Conservation (phyloP, 345 rosid species). For the Boechera retrofracta region DNA sequence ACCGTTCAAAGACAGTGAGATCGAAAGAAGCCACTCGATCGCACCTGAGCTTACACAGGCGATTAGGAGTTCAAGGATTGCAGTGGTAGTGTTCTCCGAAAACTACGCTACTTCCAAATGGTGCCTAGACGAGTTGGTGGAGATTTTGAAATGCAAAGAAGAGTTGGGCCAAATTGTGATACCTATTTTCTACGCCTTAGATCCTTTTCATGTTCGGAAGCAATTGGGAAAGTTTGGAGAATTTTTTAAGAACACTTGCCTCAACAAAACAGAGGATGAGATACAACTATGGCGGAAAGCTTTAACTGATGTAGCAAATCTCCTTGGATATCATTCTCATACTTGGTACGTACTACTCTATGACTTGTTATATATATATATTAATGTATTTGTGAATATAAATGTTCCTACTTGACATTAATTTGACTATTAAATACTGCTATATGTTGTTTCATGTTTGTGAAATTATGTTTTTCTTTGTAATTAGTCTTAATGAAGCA, state of each 20-base stretch:
- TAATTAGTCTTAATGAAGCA: background rate
- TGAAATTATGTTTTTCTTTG: background rate
- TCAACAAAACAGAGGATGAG: background rate
- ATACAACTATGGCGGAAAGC: background rate
- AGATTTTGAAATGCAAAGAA: constrained; percentile 4
- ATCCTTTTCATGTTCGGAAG: constrained; percentile 20
- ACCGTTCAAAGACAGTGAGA: background rate
- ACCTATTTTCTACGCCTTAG: constrained; percentile 12
- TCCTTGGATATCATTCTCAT: constrained; percentile 2
- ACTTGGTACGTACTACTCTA: no score
- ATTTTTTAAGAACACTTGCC: background rate
- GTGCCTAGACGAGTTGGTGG: constrained; percentile 10
- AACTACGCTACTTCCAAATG: background rate
- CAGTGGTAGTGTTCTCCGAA: no score
- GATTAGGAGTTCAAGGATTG: no score
- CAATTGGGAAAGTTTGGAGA: constrained; percentile 12
- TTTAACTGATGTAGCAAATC: background rate
- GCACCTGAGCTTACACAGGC: background rate
- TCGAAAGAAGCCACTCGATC: constrained; percentile 8
- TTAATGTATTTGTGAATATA: no score
- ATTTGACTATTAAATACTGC: background rate
- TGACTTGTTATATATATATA: no score
- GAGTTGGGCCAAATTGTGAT: background rate
- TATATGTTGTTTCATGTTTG: background rate
- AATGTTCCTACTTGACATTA: background rate